These are phyloP conservation scores for Hylodesmum podocarpum DNA, from an alignment of 306 rosid species.

Conservation along the genomic window DNA sequence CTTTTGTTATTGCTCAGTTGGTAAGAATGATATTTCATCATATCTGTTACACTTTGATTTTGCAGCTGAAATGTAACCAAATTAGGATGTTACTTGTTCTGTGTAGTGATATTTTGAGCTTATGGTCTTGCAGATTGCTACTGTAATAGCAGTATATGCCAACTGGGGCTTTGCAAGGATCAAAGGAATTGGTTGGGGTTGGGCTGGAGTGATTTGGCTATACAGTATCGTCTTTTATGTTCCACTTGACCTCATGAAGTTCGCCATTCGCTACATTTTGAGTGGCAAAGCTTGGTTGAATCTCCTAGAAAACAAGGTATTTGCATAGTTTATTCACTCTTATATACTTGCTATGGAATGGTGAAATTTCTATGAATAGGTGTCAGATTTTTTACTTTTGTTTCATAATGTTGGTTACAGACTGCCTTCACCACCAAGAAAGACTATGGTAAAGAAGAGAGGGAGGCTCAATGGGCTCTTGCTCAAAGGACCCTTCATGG, in stretches of 20 bases:
- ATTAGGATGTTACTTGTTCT: not conserved
- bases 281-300: conserved; percentile 96
- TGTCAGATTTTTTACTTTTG: not conserved
- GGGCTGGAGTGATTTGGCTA: conserved; percentile 98
- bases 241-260: conserved; percentile 83
- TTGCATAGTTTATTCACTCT: not conserved
- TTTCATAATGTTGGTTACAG: conserved; percentile 39
- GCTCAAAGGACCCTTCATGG: conserved; percentile 97
- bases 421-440: conserved; percentile 99
- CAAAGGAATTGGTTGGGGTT: conserved; percentile 89
- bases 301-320: conserved; percentile 87
- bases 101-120: conserved; percentile 8
- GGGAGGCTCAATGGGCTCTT: conserved; percentile 99
- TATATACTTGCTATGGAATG: not conserved
- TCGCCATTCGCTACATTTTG: conserved; percentile 72
- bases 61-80: not conserved
- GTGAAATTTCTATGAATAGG: not conserved
- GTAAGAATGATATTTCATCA: conserved; percentile 42
- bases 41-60: not conserved
- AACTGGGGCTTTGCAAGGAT: conserved; percentile 87
- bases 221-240: conserved; percentile 79
- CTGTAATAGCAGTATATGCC: conserved; percentile 87
- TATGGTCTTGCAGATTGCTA: conserved; percentile 66
- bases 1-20: conserved; percentile 81
- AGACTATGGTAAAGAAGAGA: conserved; percentile 90